A percentile compares a stretch with the other conserved stretches of the same genome.
Evolutionary conservation across 2,329 filamentous ascomycete genomes (phyloP).

Genomic region (Colletotrichum trifolii): DNA sequence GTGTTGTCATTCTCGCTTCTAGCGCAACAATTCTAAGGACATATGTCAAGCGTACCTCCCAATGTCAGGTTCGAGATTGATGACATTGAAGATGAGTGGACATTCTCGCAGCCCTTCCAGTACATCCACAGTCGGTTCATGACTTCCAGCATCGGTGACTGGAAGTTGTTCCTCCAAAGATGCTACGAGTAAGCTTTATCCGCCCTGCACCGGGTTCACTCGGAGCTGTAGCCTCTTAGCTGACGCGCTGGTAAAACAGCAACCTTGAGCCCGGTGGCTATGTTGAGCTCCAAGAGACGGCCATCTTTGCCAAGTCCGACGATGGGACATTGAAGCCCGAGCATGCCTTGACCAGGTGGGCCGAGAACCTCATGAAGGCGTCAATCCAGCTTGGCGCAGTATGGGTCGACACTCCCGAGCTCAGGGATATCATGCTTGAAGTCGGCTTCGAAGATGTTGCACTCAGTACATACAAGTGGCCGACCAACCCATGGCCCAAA

Average conservation of each 20-base stretch:
- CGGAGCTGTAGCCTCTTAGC: not conserved
- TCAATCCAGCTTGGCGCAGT: not conserved
- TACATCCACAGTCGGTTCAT: conserved; percentile 65
- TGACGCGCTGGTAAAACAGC: not conserved
- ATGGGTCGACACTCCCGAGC: not conserved
- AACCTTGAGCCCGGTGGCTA: conserved; percentile 54
- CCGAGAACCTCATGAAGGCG: conserved; percentile 47
- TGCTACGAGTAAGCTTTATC: conserved; percentile 47
- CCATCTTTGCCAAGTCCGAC: not conserved
- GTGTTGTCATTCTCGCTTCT: not conserved
- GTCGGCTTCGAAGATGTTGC: conserved; percentile 47
- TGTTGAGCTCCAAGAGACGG: conserved; percentile 47
- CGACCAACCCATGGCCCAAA: conserved; percentile 49
- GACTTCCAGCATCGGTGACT: conserved; percentile 61
- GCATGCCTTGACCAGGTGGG: conserved; percentile 44
- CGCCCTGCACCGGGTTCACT: too few species aligned
- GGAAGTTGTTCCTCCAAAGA: conserved; percentile 56
- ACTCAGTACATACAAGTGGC: conserved; percentile 46
- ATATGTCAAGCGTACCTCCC: conserved; percentile 51
- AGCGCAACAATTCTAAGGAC: not conserved
- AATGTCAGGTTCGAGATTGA: conserved; percentile 67
- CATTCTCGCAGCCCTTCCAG: conserved; percentile 61
- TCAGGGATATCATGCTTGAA: not conserved
- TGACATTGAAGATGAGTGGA: conserved; percentile 65
- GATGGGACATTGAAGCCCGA: conserved; percentile 42